Conservation (phyloP, 2,329 filamentous ascomycete species). For the Sporothrix humicola region DNA sequence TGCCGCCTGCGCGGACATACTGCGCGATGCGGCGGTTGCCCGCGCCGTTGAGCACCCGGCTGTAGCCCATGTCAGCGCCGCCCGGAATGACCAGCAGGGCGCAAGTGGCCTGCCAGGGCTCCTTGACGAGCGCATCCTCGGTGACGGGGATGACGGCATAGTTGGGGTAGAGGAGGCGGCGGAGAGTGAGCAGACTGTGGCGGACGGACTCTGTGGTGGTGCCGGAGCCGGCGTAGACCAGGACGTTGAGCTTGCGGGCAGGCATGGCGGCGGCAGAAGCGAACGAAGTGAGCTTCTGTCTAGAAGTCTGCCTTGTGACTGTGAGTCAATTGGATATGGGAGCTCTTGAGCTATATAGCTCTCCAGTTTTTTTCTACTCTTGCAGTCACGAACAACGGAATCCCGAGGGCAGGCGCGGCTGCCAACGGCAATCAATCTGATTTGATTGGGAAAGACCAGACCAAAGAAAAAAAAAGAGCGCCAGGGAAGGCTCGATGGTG, state of each 20-base stretch:
- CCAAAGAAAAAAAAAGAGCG: not conserved
- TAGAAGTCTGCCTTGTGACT: too few relatives aligned
- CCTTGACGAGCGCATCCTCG: slow-evolving; percentile 79
- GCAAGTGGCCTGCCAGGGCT: slow-evolving; percentile 88
- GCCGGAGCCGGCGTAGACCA: slow-evolving; percentile 87
- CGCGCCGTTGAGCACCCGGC: slow-evolving; percentile 81
- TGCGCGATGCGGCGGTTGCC: slow-evolving; percentile 85
- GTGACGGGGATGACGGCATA: slow-evolving; percentile 91
- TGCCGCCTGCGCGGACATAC: slow-evolving; percentile 83
- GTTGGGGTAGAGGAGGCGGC: slow-evolving; percentile 82
- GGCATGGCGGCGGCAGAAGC: slow-evolving; percentile 56
- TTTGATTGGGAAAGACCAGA: slow-evolving; percentile 6
- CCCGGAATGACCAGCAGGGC: slow-evolving; percentile 91
- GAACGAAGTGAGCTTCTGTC: too few relatives aligned
- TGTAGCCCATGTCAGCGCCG: slow-evolving; percentile 92
- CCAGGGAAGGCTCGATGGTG: not conserved
- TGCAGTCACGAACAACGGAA: not conserved
- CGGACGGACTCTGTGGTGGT: slow-evolving; percentile 86
- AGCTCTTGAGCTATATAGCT: not conserved
- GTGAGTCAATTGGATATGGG: not conserved
- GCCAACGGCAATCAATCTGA: slow-evolving; percentile 14
- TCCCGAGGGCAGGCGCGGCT: slow-evolving; percentile 21
- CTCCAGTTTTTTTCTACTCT: slow-evolving; percentile 12
- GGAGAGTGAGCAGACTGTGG: slow-evolving; percentile 85
- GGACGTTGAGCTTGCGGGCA: slow-evolving; percentile 78